Base-by-base conservation (phyloP, 768 basidiomycete genomes). In the Cantharellus cinnabarinus region DNA sequence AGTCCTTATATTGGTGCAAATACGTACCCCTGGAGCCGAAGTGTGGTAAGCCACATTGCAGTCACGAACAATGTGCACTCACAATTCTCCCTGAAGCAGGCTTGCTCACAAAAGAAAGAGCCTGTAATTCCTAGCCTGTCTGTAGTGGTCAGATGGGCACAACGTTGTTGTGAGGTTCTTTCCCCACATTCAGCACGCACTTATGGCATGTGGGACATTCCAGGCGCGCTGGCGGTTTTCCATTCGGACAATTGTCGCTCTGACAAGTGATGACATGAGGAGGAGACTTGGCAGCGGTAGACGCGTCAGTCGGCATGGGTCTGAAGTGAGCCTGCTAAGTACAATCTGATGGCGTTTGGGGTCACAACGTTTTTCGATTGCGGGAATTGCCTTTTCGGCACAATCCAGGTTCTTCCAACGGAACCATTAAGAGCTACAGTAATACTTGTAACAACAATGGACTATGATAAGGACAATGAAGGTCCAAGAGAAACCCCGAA, bases 11-110 rank as follows among this genome's bases (percentile, higher is more conserved):
- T 20, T 41, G 40, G 56, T 29, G 35, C 59, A 61, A 42, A 61
- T 50, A 42, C 60, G 57, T 42, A 60, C 37, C 10, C 50, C 44
- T n/a, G 48, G 40, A 37, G 59, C 50, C 37, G 53, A 40, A 4
- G n/a, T n/a, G 35, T 29, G 5, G 2, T 5, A 38, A 3, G 15
- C 14, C 5, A 44, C 42, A 5, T 7, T 41, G 39, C 10, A 4
- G 20, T 5, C 4, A 5, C 40, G 34, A 61, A 41, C 50, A 7
- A 59, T 34, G 57, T 60, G 58, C 37, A 75, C 90, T 74, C 69
- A 93, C 94, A 98, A 69, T 79, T 83, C 53, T 82, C 78, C 71
- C 95, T 97, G 79, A 97, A 97, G 72, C 94, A 98, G 56, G 87
- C 89, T 70, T 98, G 94, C 35, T 82, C 81, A 64, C 94, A 97